A percentile compares a stretch with the other conserved stretches of the same genome.
phyloP scores from a whole-genome alignment of 2,329 filamentous ascomycete genomes.

The Dothidotthia symphoricarpi region DNA sequence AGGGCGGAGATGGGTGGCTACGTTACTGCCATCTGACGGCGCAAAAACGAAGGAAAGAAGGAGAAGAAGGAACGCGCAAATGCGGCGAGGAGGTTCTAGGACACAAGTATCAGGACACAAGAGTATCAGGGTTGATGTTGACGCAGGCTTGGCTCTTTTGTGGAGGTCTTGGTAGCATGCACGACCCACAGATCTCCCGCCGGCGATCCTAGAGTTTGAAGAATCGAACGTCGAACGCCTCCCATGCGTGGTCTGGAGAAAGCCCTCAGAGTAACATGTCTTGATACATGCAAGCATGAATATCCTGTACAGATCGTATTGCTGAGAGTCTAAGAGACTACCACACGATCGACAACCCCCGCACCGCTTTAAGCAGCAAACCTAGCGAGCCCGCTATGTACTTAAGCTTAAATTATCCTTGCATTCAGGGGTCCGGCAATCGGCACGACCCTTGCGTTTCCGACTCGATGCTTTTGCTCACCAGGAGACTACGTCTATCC shows the following conservation, averaged over 20 bases:
- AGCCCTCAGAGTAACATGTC: background rate
- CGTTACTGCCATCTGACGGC: constrained; percentile 17
- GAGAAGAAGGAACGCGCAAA: constrained; percentile 1
- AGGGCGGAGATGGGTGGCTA: constrained; percentile 7
- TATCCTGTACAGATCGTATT: background rate
- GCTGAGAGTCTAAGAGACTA: background rate
- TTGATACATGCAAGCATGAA: no score
- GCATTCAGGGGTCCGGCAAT: constrained; percentile 1
- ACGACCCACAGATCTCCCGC: constrained; percentile 8
- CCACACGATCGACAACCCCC: constrained; percentile 4
- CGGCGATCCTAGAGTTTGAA: constrained; percentile 1
- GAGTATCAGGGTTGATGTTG: constrained; percentile 9
- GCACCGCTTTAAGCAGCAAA: constrained; percentile 5
- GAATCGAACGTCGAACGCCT: no score
- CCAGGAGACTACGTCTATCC: background rate
- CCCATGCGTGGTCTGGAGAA: no score
- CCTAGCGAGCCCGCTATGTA: constrained; percentile 8
- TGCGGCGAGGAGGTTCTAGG: background rate
- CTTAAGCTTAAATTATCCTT: constrained; percentile 20
- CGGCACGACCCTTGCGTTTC: background rate
- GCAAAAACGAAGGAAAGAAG: constrained; percentile 1
- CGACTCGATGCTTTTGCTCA: no score
- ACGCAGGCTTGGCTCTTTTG: constrained; percentile 16
- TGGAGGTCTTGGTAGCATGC: constrained; percentile 10
- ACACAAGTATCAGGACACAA: constrained; percentile 3